Conservation (phyloP, 805 yeast genomes). For the Candida ulmi region DNA sequence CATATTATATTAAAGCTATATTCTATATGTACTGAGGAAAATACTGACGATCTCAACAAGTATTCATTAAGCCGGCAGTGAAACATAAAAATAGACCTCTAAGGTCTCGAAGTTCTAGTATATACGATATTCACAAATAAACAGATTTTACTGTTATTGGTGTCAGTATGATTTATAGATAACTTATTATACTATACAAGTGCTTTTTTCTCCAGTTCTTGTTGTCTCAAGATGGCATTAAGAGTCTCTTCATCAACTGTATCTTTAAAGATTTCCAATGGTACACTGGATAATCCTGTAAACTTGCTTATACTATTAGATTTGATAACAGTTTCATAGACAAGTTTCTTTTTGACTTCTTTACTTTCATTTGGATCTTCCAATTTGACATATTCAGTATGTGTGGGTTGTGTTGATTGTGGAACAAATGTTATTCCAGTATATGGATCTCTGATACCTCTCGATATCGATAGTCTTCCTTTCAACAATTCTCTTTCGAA, state of each 20-base stretch:
- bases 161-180: no score
- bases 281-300: slow-evolving; percentile 66
- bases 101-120: no score
- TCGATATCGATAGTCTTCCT: slow-evolving; percentile 47
- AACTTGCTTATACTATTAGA: slow-evolving; percentile 42
- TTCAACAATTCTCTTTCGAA: slow-evolving; percentile 59
- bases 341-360: slow-evolving; percentile 26
- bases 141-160: no score
- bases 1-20: no score
- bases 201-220: slow-evolving; percentile 21
- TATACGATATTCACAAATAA: no score
- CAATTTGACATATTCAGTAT: slow-evolving; percentile 17
- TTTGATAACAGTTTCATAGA: slow-evolving; percentile 41
- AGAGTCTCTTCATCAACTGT: slow-evolving; percentile 51
- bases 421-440: slow-evolving; percentile 82
- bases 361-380: slow-evolving; percentile 23
- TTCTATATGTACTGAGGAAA: no score
- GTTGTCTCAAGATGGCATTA: slow-evolving; percentile 59
- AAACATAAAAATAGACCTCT: no score
- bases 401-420: slow-evolving; percentile 62
- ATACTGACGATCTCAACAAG: no score
- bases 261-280: slow-evolving; percentile 51
- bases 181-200: background rate
- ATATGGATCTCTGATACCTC: slow-evolving; percentile 73
- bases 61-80: no score